Evolutionary conservation across 108 stramenopile species (phyloP).

Genomic region (Seminavis robusta): DNA sequence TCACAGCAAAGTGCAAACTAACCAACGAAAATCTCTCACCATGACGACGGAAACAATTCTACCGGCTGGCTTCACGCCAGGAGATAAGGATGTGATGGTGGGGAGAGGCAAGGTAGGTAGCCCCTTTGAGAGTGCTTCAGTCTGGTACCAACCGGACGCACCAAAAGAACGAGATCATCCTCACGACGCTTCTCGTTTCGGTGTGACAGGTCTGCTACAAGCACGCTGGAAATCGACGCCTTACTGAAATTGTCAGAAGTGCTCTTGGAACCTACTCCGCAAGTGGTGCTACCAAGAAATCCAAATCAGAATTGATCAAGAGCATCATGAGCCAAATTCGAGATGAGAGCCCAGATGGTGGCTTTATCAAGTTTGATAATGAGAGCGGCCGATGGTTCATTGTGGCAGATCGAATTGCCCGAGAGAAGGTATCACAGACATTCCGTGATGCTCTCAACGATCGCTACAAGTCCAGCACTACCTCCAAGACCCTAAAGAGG

Average conservation of each 20-base stretch:
- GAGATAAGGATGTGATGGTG: no score
- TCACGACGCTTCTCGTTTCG: no score
- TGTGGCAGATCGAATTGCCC: constrained; percentile 26
- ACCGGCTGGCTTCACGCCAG: no score
- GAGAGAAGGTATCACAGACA: constrained; percentile 29
- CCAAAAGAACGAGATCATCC: no score
- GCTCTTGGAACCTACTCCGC: constrained; percentile 7
- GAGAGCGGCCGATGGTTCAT: constrained; percentile 20
- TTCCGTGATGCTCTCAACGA: constrained; percentile 27
- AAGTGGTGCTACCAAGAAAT: constrained; percentile 5
- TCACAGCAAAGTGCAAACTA: no score
- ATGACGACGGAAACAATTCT: no score
- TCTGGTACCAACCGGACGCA: no score
- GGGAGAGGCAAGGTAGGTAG: no score
- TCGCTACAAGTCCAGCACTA: constrained; percentile 17
- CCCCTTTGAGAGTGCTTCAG: no score
- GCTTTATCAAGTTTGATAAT: constrained; percentile 22
- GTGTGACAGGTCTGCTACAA: no score
- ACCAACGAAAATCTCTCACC: no score
- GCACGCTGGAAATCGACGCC: constrained; percentile 15
- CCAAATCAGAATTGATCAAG: constrained; percentile 20
- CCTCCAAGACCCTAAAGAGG: constrained; percentile 12
- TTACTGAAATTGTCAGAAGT: constrained; percentile 5
- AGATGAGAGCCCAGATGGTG: constrained; percentile 13
- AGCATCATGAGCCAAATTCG: constrained; percentile 16